phyloP scores from a whole-genome alignment of 2,329 filamentous ascomycete species.

The Hypoxylon sp. region DNA sequence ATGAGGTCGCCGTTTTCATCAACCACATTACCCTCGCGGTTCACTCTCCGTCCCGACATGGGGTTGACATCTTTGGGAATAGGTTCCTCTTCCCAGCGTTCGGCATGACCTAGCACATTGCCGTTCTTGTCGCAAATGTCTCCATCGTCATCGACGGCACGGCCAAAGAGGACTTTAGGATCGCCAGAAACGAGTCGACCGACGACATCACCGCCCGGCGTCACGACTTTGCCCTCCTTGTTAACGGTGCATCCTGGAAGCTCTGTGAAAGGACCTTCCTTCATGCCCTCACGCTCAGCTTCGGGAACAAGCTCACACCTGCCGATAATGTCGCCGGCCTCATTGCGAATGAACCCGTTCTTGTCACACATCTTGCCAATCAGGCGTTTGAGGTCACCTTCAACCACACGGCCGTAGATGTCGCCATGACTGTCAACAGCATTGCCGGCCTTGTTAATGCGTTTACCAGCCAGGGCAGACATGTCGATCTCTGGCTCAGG shows the following conservation, averaged over 20 bases:
- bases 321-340: constrained; percentile 79
- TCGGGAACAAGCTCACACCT: constrained; percentile 77
- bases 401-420: constrained; percentile 76
- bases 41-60: constrained; percentile 69
- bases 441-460: constrained; percentile 79
- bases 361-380: constrained; percentile 79
- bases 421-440: constrained; percentile 68
- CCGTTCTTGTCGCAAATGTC: constrained; percentile 85
- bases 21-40: constrained; percentile 71
- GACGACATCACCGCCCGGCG: constrained; percentile 77
- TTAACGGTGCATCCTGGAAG: constrained; percentile 75
- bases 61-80: constrained; percentile 68
- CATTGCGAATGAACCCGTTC: constrained; percentile 79
- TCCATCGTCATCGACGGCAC: constrained; percentile 83
- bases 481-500: constrained; percentile 69
- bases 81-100: constrained; percentile 71
- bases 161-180: constrained; percentile 78
- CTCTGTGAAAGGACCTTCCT: constrained; percentile 79
- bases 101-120: constrained; percentile 70
- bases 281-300: constrained; percentile 73
- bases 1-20: constrained; percentile 73
- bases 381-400: constrained; percentile 75
- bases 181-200: constrained; percentile 81
- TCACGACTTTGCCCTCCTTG: constrained; percentile 79
- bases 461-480: constrained; percentile 76